Evolutionary conservation across 768 basidiomycete species (phyloP).

Genomic region (Suillus clintonianus): DNA sequence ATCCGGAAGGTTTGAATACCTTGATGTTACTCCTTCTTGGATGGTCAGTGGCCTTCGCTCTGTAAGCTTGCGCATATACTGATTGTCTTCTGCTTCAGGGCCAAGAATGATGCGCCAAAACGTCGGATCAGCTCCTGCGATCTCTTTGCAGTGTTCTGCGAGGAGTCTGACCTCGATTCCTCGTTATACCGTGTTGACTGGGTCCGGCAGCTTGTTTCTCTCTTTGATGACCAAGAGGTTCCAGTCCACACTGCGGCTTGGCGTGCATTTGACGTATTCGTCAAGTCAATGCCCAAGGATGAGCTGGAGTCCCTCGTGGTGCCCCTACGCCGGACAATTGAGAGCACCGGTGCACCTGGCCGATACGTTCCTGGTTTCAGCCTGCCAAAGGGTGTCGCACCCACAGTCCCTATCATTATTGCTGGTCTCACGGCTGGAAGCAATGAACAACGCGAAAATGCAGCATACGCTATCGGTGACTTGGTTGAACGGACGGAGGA

Average conservation of each 20-base stretch:
- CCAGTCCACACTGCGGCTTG: slow-evolving; percentile 82
- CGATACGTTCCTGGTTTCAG: slow-evolving; percentile 83
- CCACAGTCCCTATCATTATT: slow-evolving; percentile 84
- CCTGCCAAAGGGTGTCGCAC: slow-evolving; percentile 78
- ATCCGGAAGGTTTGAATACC: slow-evolving; percentile 86
- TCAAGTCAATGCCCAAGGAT: slow-evolving; percentile 90
- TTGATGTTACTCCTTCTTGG: slow-evolving; percentile 87
- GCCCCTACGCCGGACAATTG: slow-evolving; percentile 85
- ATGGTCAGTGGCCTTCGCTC: slow-evolving; percentile 58
- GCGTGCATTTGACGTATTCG: slow-evolving; percentile 80
- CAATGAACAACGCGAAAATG: slow-evolving; percentile 94
- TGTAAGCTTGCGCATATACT: neutral
- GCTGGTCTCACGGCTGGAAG: slow-evolving; percentile 92
- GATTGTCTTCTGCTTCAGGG: slow-evolving; percentile 50
- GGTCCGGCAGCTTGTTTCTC: slow-evolving; percentile 84
- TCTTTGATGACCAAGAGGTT: slow-evolving; percentile 77
- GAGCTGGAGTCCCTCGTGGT: slow-evolving; percentile 91
- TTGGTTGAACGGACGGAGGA: slow-evolving; percentile 88
- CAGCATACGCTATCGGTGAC: slow-evolving; percentile 95
- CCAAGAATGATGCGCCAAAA: slow-evolving; percentile 67
- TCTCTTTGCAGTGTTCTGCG: slow-evolving; percentile 81
- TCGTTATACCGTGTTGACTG: slow-evolving; percentile 91
- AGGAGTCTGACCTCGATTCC: slow-evolving; percentile 77
- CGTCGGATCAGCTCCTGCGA: slow-evolving; percentile 80
- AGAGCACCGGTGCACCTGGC: slow-evolving; percentile 79